phyloP scores from a whole-genome alignment of 352 stramenopile species.

The Blastocystis hominis region DNA sequence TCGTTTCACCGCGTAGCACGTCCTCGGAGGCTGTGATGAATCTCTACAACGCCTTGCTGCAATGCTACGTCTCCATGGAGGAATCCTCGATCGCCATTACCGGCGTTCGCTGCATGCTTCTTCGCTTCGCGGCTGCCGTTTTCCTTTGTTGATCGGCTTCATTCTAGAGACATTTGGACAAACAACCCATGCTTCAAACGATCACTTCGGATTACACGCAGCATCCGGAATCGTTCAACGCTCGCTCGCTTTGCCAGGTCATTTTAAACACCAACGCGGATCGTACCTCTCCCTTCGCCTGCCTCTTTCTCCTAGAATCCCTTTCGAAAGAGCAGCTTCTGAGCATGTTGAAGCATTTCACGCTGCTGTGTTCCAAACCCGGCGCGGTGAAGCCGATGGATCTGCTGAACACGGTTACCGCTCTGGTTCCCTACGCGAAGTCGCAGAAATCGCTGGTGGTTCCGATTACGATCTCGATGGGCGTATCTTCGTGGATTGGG shows the following conservation, averaged over 20 bases:
- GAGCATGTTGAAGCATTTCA: neutral
- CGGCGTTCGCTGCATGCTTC: conserved; percentile 3
- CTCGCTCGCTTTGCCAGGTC: conserved; percentile 11
- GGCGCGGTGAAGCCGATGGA: neutral
- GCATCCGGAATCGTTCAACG: neutral
- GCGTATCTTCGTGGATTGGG: neutral
- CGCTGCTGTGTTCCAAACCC: neutral
- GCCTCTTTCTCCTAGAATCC: neutral
- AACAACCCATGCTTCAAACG: neutral
- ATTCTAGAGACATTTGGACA: neutral
- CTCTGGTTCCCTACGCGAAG: neutral
- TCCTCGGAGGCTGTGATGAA: neutral
- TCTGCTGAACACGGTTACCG: neutral
- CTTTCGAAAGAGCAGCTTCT: neutral
- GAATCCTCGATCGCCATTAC: neutral
- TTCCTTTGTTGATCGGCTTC: neutral
- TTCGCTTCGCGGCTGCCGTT: neutral
- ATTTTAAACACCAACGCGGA: neutral
- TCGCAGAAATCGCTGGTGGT: neutral
- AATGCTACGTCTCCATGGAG: neutral
- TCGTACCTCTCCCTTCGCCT: neutral
- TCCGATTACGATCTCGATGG: conserved; percentile 24
- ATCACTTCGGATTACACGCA: neutral
- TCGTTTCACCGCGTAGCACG: neutral
- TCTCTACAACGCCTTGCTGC: neutral